A percentile compares a stretch with the other conserved stretches of the same genome.
Conservation (phyloP, 2,329 filamentous ascomycete genomes). For the Thermothelomyces thermophilus region DNA sequence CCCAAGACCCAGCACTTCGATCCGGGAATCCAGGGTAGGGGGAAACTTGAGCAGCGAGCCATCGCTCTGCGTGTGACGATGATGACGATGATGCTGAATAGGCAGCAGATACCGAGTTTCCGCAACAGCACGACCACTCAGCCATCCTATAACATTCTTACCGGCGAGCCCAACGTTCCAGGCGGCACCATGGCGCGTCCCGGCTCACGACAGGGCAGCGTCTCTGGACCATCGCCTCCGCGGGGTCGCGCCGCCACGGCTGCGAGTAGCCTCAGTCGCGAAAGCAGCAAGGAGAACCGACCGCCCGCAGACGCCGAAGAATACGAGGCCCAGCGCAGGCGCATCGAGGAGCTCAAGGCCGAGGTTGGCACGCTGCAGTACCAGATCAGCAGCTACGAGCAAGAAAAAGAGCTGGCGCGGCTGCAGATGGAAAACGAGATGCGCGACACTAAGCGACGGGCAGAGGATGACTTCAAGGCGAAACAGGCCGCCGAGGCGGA, state of each 20-base stretch:
- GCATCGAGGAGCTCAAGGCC: constrained; percentile 74
- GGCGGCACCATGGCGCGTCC: constrained; percentile 21
- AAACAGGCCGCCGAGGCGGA: constrained; percentile 54
- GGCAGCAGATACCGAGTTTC: constrained; percentile 24
- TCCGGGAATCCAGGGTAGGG: constrained; percentile 29
- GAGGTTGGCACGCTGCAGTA: constrained; percentile 85
- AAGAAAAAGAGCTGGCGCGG: constrained; percentile 74
- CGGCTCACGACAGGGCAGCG: constrained; percentile 21
- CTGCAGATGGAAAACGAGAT: constrained; percentile 79
- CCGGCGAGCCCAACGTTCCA: constrained; percentile 28
- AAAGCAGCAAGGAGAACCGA: constrained; percentile 55
- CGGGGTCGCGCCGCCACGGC: constrained; percentile 20
- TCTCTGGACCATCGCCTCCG: constrained; percentile 20
- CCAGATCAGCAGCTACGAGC: constrained; percentile 77
- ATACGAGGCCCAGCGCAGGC: constrained; percentile 50
- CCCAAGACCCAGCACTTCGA: constrained; percentile 25
- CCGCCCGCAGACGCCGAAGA: constrained; percentile 52
- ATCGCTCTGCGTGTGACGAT: neutral
- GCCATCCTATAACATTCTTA: constrained; percentile 36
- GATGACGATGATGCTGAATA: neutral
- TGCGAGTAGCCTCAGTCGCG: constrained; percentile 43
- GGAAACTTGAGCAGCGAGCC: constrained; percentile 3
- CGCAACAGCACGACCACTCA: constrained; percentile 27
- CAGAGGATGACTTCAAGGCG: constrained; percentile 77
- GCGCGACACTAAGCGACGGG: constrained; percentile 68